These are phyloP conservation scores for Trichoderma semiorbis DNA, from an alignment of 2,329 filamentous ascomycete species.

Conservation along the genomic window DNA sequence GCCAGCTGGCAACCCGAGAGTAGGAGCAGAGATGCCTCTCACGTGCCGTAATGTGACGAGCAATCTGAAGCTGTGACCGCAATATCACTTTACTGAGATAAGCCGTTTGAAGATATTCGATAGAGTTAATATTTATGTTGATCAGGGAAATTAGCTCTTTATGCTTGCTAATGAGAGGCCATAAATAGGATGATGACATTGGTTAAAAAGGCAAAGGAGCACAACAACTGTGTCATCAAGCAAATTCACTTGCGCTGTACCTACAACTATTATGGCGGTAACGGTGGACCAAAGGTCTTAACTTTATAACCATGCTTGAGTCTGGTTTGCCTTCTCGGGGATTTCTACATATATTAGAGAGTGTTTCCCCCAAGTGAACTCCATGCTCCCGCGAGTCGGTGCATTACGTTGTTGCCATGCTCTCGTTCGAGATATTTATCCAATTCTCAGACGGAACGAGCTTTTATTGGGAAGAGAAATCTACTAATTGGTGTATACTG, in stretches of 20 bases:
- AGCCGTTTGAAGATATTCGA: not conserved
- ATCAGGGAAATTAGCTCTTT: not conserved
- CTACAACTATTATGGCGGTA: not conserved
- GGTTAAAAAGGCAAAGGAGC: not conserved
- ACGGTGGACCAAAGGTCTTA: not conserved
- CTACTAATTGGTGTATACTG: not conserved
- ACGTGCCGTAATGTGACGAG: slow-evolving; percentile 1
- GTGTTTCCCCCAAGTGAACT: not conserved
- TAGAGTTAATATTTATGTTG: not conserved
- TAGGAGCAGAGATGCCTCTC: not conserved
- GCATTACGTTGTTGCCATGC: not conserved
- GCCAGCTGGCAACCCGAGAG: slow-evolving; percentile 3
- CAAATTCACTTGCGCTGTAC: not conserved
- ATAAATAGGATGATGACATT: not conserved
- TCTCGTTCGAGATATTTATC: not conserved
- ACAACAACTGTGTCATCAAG: not conserved
- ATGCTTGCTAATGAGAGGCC: not conserved
- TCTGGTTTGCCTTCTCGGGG: not conserved
- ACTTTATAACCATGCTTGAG: not conserved
- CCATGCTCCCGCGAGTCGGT: not conserved
- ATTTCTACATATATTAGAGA: not conserved
- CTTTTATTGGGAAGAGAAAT: not conserved
- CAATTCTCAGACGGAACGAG: not conserved
- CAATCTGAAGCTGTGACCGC: not conserved
- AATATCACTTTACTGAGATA: not conserved